phyloP scores from a whole-genome alignment of 257 asterid genomes.

The Solanum stenotomum region DNA sequence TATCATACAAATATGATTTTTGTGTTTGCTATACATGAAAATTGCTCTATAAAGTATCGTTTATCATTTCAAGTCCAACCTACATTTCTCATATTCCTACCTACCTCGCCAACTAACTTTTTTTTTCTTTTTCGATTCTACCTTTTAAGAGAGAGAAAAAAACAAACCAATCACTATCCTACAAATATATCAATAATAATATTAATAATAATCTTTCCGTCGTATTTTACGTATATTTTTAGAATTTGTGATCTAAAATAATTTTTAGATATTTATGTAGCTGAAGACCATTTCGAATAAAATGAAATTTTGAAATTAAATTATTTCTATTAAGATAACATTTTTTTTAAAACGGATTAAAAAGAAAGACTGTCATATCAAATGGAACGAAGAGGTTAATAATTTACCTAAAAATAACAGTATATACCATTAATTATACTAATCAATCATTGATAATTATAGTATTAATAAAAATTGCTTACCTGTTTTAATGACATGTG shows the following conservation, averaged over 20 bases:
- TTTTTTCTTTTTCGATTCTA: neutral
- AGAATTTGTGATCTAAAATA: no score
- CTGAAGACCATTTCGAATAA: no score
- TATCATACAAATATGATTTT: no score
- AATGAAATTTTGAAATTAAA: no score
- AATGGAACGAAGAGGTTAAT: neutral
- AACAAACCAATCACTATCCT: neutral
- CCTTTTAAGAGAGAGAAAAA: neutral
- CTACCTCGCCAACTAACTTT: neutral
- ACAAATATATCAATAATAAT: neutral
- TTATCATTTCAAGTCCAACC: neutral
- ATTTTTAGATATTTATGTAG: no score
- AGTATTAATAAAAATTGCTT: neutral
- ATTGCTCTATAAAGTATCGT: neutral
- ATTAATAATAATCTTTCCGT: no score
- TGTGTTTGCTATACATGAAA: no score
- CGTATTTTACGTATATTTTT: no score
- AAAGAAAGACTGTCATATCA: no score
- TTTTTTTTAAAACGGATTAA: no score
- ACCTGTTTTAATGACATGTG: neutral
- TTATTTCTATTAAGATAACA: no score
- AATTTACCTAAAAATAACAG: neutral
- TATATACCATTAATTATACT: neutral
- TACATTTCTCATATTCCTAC: neutral
- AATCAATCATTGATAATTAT: neutral